A percentile compares a stretch with the other conserved stretches of the same genome.
Conservation (phyloP, 1,139 yeast species). For the Candida freyschussii region DNA sequence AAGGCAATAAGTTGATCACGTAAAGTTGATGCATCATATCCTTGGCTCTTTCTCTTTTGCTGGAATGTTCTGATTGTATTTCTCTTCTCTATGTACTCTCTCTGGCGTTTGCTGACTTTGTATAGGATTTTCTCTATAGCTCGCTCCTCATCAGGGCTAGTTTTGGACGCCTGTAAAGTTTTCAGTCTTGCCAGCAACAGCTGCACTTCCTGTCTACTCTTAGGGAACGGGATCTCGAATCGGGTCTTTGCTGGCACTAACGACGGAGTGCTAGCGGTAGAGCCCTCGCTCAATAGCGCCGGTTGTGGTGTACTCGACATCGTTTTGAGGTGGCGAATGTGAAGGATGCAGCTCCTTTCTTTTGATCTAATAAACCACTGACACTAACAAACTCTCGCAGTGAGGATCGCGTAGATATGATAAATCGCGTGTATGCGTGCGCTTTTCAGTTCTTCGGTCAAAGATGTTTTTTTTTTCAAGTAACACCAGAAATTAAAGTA, state of each 20-base stretch:
- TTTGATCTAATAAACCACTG: no score
- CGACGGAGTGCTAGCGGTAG: slow-evolving; percentile 1
- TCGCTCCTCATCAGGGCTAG: slow-evolving; percentile 18
- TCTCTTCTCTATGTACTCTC: slow-evolving; percentile 31
- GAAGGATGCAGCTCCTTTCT: no score
- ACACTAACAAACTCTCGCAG: no score
- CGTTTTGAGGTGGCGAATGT: neutral
- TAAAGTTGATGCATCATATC: slow-evolving; percentile 50
- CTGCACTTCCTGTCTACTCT: slow-evolving; percentile 21
- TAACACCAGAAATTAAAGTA: no score
- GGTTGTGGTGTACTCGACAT: slow-evolving; percentile 12
- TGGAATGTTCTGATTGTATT: slow-evolving; percentile 25
- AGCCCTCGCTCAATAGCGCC: slow-evolving; percentile 1
- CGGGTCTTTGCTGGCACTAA: slow-evolving; percentile 5
- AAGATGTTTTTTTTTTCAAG: no score
- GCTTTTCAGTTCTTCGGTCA: no score
- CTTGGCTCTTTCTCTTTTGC: slow-evolving; percentile 25
- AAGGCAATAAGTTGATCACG: slow-evolving; percentile 69
- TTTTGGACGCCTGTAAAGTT: slow-evolving; percentile 15
- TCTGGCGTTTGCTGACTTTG: slow-evolving; percentile 33
- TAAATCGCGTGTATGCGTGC: no score
- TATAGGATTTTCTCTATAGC: slow-evolving; percentile 33
- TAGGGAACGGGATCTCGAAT: slow-evolving; percentile 15
- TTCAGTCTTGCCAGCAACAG: slow-evolving; percentile 21
- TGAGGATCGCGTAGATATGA: no score